phyloP scores from a whole-genome alignment of 352 stramenopile species.

The Pilasporangium apinafurcum region DNA sequence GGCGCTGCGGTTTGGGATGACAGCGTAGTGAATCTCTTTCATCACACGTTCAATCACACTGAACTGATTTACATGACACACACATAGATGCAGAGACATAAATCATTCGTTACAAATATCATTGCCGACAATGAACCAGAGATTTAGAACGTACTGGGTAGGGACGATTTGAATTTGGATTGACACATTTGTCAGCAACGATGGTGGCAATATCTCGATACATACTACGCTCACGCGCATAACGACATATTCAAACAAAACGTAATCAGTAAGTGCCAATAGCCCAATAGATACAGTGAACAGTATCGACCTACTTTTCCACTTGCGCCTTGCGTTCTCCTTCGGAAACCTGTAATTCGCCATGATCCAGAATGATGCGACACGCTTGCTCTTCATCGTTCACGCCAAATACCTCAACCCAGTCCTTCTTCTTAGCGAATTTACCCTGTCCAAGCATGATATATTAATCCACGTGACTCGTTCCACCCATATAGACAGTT shows the following conservation, averaged over 20 bases:
- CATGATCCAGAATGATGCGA: slow-evolving; percentile 93
- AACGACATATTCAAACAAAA: slow-evolving; percentile 1
- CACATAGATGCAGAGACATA: no score
- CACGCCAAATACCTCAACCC: slow-evolving; percentile 92
- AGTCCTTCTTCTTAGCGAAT: slow-evolving; percentile 93
- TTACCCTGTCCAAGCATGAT: slow-evolving; percentile 82
- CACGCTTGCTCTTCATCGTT: slow-evolving; percentile 90
- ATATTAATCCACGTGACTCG: not conserved
- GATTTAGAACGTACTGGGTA: slow-evolving; percentile 78
- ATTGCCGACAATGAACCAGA: not conserved
- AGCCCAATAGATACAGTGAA: not conserved
- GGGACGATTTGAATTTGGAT: slow-evolving; percentile 91
- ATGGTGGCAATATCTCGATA: slow-evolving; percentile 96
- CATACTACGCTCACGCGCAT: slow-evolving; percentile 69
- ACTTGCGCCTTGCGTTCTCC: slow-evolving; percentile 91
- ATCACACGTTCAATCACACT: slow-evolving; percentile 96
- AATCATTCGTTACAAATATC: no score
- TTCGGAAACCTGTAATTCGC: slow-evolving; percentile 96
- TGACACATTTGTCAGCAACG: slow-evolving; percentile 96
- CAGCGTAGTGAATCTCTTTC: slow-evolving; percentile 94
- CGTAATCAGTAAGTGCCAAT: not conserved
- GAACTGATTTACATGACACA: slow-evolving; percentile 30
- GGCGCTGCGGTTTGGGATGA: slow-evolving; percentile 91
- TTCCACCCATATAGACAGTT: not conserved
- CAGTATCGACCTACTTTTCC: slow-evolving; percentile 59